These are phyloP conservation scores for Senecio squalidus DNA, from an alignment of 140 eudicot species.

Conservation along the genomic window DNA sequence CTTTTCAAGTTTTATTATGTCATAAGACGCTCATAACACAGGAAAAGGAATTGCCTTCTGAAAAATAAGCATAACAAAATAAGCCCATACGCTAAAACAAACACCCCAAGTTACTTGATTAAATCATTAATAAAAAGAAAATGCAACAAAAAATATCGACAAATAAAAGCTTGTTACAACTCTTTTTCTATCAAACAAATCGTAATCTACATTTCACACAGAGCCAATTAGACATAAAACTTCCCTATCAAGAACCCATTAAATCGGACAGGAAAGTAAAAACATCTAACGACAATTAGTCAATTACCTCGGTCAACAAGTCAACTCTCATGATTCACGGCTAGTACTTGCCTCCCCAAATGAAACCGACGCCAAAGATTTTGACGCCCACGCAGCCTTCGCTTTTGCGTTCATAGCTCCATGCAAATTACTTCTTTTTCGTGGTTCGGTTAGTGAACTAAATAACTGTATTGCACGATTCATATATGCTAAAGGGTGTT, in stretches of 20 bases:
- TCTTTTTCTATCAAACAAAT: constrained; percentile 34
- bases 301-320: constrained; percentile 18
- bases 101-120: no score
- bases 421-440: constrained; percentile 75
- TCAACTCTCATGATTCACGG: constrained; percentile 35
- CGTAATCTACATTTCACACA: constrained; percentile 47
- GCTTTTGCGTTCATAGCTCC: constrained; percentile 73
- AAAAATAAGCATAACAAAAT: no score
- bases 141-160: not conserved
- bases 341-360: constrained; percentile 69
- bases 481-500: constrained; percentile 46
- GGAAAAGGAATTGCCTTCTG: no score
- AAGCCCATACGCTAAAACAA: no score
- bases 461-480: constrained; percentile 55
- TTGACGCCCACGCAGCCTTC: constrained; percentile 82
- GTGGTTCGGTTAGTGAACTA: constrained; percentile 51
- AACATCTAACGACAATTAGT: constrained; percentile 7
- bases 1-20: no score
- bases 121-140: not conserved
- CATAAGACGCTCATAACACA: no score
- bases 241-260: constrained; percentile 22
- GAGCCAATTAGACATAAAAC: constrained; percentile 17
- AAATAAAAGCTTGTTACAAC: constrained; percentile 18
- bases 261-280: constrained; percentile 15
- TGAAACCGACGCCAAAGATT: constrained; percentile 78